phyloP scores from a whole-genome alignment of 2,329 filamentous ascomycete genomes.

The Colletotrichum cordylinicola region DNA sequence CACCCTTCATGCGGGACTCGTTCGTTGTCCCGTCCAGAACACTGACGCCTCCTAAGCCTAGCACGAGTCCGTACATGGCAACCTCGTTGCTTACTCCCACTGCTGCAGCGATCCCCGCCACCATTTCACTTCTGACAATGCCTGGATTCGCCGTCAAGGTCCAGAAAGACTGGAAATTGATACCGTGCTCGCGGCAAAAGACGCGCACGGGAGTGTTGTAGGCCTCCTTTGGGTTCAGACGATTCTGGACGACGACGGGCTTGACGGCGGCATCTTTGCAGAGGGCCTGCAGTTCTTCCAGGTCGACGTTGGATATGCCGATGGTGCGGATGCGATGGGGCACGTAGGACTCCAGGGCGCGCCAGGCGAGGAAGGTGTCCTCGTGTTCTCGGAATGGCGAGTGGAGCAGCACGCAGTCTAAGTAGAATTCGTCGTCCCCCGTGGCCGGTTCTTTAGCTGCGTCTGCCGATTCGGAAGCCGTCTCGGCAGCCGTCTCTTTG shows the following conservation, averaged over 20 bases:
- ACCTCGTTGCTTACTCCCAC: conserved; percentile 41
- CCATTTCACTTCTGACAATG: conserved; percentile 47
- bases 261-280: conserved; percentile 45
- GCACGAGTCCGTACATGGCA: conserved; percentile 53
- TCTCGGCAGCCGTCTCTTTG: not conserved
- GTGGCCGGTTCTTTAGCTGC: conserved; percentile 19
- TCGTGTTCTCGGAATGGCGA: conserved; percentile 50
- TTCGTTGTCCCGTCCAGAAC: conserved; percentile 54
- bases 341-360: conserved; percentile 68
- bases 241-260: conserved; percentile 74
- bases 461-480: not conserved
- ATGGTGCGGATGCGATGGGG: conserved; percentile 68
- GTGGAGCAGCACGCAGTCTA: conserved; percentile 81
- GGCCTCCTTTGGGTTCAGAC: conserved; percentile 65
- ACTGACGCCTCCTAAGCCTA: conserved; percentile 48
- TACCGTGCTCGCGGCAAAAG: conserved; percentile 46
- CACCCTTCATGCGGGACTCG: conserved; percentile 53
- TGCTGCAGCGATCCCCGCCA: conserved; percentile 52
- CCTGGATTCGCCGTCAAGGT: conserved; percentile 53
- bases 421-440: conserved; percentile 43
- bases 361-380: conserved; percentile 69
- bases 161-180: conserved; percentile 62
- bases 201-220: conserved; percentile 67
- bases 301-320: conserved; percentile 78
- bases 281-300: conserved; percentile 61